Evolutionary conservation across 1,284 basidiomycete species (phyloP).

Genomic region (Polyporus tsugae): DNA sequence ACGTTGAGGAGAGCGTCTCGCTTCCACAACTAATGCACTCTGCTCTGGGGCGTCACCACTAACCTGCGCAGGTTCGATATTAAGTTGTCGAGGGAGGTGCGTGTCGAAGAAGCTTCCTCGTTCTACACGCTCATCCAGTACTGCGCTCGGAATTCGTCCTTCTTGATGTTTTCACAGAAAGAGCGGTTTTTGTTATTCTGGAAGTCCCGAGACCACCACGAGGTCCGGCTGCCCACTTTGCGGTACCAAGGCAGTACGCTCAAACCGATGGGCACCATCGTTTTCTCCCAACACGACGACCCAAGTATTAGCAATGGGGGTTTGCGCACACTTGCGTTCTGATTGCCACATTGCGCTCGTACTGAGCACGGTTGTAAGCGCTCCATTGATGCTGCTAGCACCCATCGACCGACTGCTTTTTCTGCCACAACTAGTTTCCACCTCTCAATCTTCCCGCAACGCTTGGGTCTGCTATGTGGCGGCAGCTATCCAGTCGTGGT

Average conservation of each 20-base stretch:
- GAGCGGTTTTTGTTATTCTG: not conserved
- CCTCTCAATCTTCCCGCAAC: too few species aligned
- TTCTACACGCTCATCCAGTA: not conserved
- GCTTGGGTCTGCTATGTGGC: too few species aligned
- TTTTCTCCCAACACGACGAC: too few species aligned
- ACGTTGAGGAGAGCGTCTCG: not conserved
- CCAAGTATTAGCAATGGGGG: too few species aligned
- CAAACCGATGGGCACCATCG: not conserved
- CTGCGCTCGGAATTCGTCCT: not conserved
- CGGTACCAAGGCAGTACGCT: not conserved
- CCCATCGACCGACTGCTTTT: not conserved
- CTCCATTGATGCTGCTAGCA: not conserved
- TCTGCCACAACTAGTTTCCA: not conserved
- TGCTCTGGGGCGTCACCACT: not conserved
- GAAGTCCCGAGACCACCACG: too few species aligned
- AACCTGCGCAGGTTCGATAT: not conserved
- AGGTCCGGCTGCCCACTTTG: too few species aligned
- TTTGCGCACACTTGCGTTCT: not conserved
- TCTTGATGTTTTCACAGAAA: not conserved
- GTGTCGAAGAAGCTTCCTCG: not conserved
- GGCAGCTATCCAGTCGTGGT: too few species aligned
- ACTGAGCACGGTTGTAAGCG: not conserved
- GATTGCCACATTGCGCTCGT: not conserved
- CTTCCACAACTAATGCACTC: not conserved
- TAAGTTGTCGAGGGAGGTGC: too few species aligned